Percentiles rank a stretch among this genome's conserved stretches.
phyloP scores from a whole-genome alignment of 2,329 filamentous ascomycete species.

The Elsinoe ampelina region DNA sequence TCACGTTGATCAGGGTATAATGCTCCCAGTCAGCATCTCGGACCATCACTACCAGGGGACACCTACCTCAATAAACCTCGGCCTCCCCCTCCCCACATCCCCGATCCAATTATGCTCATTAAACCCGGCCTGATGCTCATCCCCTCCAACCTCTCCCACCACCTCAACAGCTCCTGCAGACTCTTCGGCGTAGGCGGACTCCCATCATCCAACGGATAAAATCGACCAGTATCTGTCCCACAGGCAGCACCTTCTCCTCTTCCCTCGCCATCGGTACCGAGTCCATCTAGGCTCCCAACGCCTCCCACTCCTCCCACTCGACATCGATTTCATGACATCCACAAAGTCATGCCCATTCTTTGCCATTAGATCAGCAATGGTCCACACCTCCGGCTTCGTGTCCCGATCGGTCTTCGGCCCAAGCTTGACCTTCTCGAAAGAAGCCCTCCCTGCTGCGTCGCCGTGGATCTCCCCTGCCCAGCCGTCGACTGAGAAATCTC shows the following conservation, averaged over 20 bases:
- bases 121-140: neutral
- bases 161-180: neutral
- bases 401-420: slow-evolving; percentile 22
- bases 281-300: slow-evolving; percentile 1
- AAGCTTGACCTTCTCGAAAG: slow-evolving; percentile 30
- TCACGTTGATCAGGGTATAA: neutral
- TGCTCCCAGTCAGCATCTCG: neutral
- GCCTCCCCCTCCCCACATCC: neutral
- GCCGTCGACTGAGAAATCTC: slow-evolving; percentile 29
- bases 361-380: slow-evolving; percentile 31
- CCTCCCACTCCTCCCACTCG: slow-evolving; percentile 30
- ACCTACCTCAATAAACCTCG: neutral
- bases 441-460: slow-evolving; percentile 20
- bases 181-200: neutral
- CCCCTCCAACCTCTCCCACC: slow-evolving; percentile 7
- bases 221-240: slow-evolving; percentile 3
- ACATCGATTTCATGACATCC: slow-evolving; percentile 37
- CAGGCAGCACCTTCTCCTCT: neutral
- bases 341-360: slow-evolving; percentile 33
- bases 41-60: too few relatives aligned
- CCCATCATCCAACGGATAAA: neutral
- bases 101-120: slow-evolving; percentile 21
- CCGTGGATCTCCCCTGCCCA: slow-evolving; percentile 13
- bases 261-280: neutral
- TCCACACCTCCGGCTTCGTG: slow-evolving; percentile 26